Evolutionary conservation across 2,329 filamentous ascomycete species (phyloP).

Genomic region (Hypoxylon sp.): DNA sequence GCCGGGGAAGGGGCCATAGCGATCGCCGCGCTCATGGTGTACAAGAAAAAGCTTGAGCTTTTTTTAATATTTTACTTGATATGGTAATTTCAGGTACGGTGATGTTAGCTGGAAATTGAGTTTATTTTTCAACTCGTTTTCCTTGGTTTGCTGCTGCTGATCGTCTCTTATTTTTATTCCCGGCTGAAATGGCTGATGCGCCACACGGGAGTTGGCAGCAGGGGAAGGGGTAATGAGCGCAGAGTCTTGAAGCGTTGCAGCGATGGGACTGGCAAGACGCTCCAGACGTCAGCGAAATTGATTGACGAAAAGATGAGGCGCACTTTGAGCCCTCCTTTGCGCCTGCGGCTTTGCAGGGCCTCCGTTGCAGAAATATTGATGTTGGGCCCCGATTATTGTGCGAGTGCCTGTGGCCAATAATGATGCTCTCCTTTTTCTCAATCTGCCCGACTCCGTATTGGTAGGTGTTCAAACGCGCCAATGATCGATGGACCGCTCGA

Average conservation of each 20-base stretch:
- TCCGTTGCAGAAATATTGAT: slow-evolving; percentile 43
- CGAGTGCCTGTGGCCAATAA: slow-evolving; percentile 38
- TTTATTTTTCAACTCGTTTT: slow-evolving; percentile 31
- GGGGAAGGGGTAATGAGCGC: slow-evolving; percentile 38
- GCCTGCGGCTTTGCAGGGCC: slow-evolving; percentile 34
- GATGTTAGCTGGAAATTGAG: slow-evolving; percentile 38
- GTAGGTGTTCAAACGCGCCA: slow-evolving; percentile 42
- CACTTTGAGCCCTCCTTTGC: slow-evolving; percentile 38
- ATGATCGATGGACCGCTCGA: slow-evolving; percentile 41
- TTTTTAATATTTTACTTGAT: slow-evolving; percentile 37
- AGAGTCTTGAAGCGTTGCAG: slow-evolving; percentile 46
- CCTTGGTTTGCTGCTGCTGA: slow-evolving; percentile 43
- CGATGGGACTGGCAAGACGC: slow-evolving; percentile 44
- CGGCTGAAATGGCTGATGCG: slow-evolving; percentile 52
- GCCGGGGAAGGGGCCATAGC: slow-evolving; percentile 78
- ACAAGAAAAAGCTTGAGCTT: slow-evolving; percentile 45
- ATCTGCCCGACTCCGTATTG: slow-evolving; percentile 45
- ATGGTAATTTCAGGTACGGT: slow-evolving; percentile 43
- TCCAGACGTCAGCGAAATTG: slow-evolving; percentile 42
- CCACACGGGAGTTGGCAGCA: slow-evolving; percentile 47
- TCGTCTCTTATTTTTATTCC: slow-evolving; percentile 49
- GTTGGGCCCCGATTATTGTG: slow-evolving; percentile 44
- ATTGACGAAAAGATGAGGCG: slow-evolving; percentile 44
- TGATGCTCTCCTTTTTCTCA: slow-evolving; percentile 32
- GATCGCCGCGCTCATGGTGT: slow-evolving; percentile 76